These are phyloP conservation scores for Telfairia occidentalis DNA, from an alignment of 331 rosid genomes.

Conservation along the genomic window DNA sequence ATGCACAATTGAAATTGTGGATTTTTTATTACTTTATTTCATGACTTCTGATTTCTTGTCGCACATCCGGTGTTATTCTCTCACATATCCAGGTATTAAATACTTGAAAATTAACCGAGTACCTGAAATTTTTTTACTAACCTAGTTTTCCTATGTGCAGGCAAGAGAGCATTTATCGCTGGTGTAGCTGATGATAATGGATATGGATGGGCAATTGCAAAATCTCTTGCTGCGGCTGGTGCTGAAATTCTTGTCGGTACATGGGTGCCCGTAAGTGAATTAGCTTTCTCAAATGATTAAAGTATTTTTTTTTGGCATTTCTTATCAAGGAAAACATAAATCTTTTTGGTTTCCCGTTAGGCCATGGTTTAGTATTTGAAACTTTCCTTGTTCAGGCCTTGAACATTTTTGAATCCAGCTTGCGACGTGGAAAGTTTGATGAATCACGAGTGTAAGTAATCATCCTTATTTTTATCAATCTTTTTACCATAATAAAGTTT, in stretches of 20 bases:
- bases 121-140: neutral
- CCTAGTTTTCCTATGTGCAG: constrained; percentile 23
- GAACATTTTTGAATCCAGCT: constrained; percentile 89
- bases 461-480: neutral
- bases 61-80: neutral
- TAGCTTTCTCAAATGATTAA: neutral
- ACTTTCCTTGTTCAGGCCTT: constrained; percentile 47
- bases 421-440: constrained; percentile 86
- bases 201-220: constrained; percentile 97
- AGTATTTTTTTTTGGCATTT: neutral
- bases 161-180: constrained; percentile 89
- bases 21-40: neutral
- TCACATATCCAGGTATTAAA: neutral
- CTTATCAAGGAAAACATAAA: neutral
- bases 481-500: neutral
- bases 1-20: neutral
- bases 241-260: constrained; percentile 96
- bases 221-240: constrained; percentile 94
- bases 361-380: neutral
- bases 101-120: neutral
- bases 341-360: neutral
- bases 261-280: constrained; percentile 89
- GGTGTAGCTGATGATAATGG: constrained; percentile 96
- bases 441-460: constrained; percentile 59
- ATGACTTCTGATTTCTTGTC: neutral